Conservation (phyloP, 1,284 basidiomycete genomes). For the Singerocomus inundabilis region DNA sequence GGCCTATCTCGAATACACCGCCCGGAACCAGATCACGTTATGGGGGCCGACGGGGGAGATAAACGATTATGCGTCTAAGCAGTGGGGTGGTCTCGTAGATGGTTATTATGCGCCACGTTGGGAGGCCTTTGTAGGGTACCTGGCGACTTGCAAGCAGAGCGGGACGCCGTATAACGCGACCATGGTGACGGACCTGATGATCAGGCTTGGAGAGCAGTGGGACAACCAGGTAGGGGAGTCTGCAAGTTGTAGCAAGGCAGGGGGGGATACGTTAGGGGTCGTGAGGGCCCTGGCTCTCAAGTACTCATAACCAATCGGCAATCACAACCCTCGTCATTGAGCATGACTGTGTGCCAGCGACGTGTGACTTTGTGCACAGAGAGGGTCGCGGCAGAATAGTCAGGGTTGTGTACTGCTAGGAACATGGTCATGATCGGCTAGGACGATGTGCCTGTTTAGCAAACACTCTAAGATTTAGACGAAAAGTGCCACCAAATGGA, state of each 20-base stretch:
- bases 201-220: conserved; percentile 38
- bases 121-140: conserved; percentile 38
- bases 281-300: conserved; percentile 19
- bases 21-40: conserved; percentile 45
- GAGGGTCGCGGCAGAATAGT: too few species aligned
- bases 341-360: too few species aligned
- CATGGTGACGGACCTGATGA: conserved; percentile 26
- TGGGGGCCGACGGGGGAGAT: conserved; percentile 47
- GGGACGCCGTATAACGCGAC: conserved; percentile 33
- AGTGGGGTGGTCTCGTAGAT: conserved; percentile 43
- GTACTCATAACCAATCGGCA: conserved; percentile 6
- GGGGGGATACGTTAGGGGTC: conserved; percentile 25
- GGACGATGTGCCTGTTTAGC: too few species aligned
- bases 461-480: too few species aligned
- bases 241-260: neutral
- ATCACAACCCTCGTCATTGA: too few species aligned
- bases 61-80: conserved; percentile 46
- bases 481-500: too few species aligned
- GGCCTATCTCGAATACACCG: conserved; percentile 39
- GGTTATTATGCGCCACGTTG: conserved; percentile 40
- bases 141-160: conserved; percentile 30
- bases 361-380: too few species aligned
- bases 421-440: too few species aligned
- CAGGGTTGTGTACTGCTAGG: too few species aligned
- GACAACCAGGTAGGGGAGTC: conserved; percentile 22